Percentiles rank a stretch among this genome's conserved stretches.
These are phyloP conservation scores for Bipolaris zeicola DNA, from an alignment of 2,329 filamentous ascomycete genomes.

Conservation along the genomic window DNA sequence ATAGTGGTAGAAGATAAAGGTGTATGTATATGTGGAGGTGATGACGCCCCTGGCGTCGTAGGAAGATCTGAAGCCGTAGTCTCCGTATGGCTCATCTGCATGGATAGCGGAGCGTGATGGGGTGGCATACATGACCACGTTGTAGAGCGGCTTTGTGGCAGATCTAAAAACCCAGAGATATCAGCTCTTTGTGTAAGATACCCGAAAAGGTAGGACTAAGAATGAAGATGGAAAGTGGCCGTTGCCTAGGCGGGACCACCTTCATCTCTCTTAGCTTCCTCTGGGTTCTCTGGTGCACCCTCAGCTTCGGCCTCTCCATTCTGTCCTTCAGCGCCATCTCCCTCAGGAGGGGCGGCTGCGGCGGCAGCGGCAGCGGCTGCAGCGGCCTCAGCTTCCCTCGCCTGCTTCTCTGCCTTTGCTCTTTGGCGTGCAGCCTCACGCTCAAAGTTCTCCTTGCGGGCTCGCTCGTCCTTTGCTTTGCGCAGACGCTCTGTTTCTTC, in stretches of 20 bases:
- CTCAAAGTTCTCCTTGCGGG: slow-evolving; percentile 74
- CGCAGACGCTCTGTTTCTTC: slow-evolving; percentile 90
- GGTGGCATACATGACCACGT: slow-evolving; percentile 38
- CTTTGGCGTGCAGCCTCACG: slow-evolving; percentile 56
- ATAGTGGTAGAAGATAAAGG: not conserved
- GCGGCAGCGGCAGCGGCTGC: slow-evolving; percentile 28
- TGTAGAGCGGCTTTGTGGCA: slow-evolving; percentile 26
- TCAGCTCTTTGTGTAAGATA: slow-evolving; percentile 31
- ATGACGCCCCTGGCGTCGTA: not conserved
- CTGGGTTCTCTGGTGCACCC: slow-evolving; percentile 24
- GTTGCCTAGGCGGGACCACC: slow-evolving; percentile 42
- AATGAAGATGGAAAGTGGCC: slow-evolving; percentile 18
- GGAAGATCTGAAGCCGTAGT: slow-evolving; percentile 8
- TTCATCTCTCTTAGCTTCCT: slow-evolving; percentile 44
- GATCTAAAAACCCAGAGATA: slow-evolving; percentile 21
- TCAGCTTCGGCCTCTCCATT: slow-evolving; percentile 28
- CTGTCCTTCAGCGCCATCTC: slow-evolving; percentile 30
- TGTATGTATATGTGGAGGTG: not conserved
- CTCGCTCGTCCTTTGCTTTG: slow-evolving; percentile 83
- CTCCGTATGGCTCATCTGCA: slow-evolving; percentile 19
- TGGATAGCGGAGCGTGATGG: slow-evolving; percentile 25
- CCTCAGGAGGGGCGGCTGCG: slow-evolving; percentile 22
- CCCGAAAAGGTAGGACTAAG: slow-evolving; percentile 7
- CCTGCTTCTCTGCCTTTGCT: slow-evolving; percentile 53
- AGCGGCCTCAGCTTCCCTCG: slow-evolving; percentile 39